These are phyloP conservation scores for Hemerocallis citrina DNA, from an alignment of 106 monocot species.

Conservation along the genomic window DNA sequence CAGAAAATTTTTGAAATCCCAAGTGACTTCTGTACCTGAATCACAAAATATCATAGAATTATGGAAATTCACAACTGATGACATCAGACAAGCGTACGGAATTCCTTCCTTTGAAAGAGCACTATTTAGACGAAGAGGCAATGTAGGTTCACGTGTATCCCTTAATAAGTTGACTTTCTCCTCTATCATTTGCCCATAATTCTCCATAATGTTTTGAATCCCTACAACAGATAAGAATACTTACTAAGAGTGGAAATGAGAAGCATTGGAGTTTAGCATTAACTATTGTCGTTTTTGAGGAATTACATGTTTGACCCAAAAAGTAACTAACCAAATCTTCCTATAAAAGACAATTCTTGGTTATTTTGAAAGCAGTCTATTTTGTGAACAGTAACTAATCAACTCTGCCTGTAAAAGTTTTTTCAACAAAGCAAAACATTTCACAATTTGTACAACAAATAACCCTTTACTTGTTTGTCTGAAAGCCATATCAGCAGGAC, in stretches of 20 bases:
- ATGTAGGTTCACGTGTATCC: conserved; percentile 14
- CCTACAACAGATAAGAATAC: conserved; percentile 30
- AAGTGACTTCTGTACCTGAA: conserved; percentile 32
- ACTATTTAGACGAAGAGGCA: conserved; percentile 4
- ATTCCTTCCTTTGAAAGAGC: conserved; percentile 14
- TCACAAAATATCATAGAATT: conserved; percentile 46
- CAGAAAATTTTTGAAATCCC: background rate
- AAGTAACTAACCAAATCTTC: too few relatives aligned
- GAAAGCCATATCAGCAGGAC: too few relatives aligned
- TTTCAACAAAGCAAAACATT: too few relatives aligned
- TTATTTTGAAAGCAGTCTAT: too few relatives aligned
- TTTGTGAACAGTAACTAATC: too few relatives aligned
- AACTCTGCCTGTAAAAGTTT: too few relatives aligned
- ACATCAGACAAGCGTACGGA: conserved; percentile 42
- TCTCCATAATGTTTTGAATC: conserved; percentile 35
- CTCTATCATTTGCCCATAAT: conserved; percentile 30
- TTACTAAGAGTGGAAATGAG: background rate
- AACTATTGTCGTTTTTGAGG: too few relatives aligned
- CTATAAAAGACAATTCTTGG: too few relatives aligned
- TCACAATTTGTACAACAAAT: too few relatives aligned
- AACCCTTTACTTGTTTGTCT: too few relatives aligned
- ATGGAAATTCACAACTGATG: conserved; percentile 49
- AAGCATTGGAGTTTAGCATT: too few relatives aligned
- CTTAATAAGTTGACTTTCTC: conserved; percentile 34
- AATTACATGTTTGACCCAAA: too few relatives aligned